These are phyloP conservation scores for Hortiboletus flavorubellus DNA, from an alignment of 768 basidiomycete species.

Conservation along the genomic window DNA sequence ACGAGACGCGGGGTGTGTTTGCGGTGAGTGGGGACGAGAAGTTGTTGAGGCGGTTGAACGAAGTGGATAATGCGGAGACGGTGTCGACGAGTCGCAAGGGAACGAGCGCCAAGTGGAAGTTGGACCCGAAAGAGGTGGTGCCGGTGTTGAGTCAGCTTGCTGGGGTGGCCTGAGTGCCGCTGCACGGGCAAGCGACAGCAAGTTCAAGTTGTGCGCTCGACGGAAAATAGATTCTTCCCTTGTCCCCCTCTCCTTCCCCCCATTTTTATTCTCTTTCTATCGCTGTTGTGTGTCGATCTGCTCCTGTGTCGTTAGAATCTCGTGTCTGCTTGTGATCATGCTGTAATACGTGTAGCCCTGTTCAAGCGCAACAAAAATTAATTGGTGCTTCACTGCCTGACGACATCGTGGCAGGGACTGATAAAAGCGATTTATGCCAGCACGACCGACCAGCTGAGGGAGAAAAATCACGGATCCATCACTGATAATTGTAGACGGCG, in stretches of 20 bases:
- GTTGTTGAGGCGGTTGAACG: slow-evolving; percentile 69
- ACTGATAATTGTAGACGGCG: neutral
- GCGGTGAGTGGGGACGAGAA: slow-evolving; percentile 77
- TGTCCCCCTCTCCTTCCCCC: neutral
- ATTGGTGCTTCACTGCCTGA: too few species aligned
- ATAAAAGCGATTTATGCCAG: too few species aligned
- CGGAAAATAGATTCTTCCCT: neutral
- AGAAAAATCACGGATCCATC: too few species aligned
- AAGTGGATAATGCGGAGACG: slow-evolving; percentile 70
- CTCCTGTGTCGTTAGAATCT: neutral
- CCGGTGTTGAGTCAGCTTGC: slow-evolving; percentile 27
- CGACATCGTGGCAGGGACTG: too few species aligned
- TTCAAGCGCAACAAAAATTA: neutral
- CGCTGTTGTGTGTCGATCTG: neutral
- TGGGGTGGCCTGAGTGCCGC: neutral
- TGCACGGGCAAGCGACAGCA: too few species aligned
- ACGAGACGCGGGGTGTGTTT: slow-evolving; percentile 56
- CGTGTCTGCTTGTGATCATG: neutral
- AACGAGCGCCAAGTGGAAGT: slow-evolving; percentile 76
- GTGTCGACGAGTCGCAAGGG: slow-evolving; percentile 66
- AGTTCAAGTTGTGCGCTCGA: neutral
- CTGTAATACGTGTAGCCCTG: neutral
- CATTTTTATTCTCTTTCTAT: too few species aligned
- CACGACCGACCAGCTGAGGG: too few species aligned
- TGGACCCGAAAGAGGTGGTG: slow-evolving; percentile 37